Percentiles rank a stretch among this genome's conserved stretches.
Conservation (phyloP, 73 alveolate species). For the Paramecium biaurelia region DNA sequence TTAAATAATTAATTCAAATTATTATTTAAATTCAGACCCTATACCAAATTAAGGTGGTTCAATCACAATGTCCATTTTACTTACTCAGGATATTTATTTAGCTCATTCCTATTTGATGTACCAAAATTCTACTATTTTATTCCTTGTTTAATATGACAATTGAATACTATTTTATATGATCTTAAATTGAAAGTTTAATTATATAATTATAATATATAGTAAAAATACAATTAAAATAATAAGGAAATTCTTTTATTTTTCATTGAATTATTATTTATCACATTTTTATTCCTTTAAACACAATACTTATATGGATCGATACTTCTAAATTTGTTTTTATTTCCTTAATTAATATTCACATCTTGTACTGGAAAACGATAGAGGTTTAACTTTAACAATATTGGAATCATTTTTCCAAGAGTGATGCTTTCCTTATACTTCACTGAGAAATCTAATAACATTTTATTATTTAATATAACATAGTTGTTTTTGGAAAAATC, state of each 20-base stretch:
- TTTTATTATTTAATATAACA: neutral
- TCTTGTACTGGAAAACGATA: neutral
- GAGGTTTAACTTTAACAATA: neutral
- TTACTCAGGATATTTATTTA: neutral
- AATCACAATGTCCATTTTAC: neutral
- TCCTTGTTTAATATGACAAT: neutral
- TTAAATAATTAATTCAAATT: neutral
- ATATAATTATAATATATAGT: neutral
- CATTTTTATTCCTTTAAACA: neutral
- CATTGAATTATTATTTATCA: neutral
- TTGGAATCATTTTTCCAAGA: neutral
- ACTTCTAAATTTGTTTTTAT: neutral
- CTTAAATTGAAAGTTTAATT: neutral
- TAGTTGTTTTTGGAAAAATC: neutral
- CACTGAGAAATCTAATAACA: neutral
- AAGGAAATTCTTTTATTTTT: neutral
- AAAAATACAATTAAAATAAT: neutral
- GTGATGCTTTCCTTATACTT: neutral
- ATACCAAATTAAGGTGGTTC: neutral
- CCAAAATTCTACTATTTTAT: neutral
- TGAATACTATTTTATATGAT: neutral
- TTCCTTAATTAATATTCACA: neutral
- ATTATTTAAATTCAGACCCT: neutral
- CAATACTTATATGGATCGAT: neutral
- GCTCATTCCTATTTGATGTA: neutral